phyloP scores from a whole-genome alignment of 805 yeast genomes.

The Scheffersomyces lignosus region DNA sequence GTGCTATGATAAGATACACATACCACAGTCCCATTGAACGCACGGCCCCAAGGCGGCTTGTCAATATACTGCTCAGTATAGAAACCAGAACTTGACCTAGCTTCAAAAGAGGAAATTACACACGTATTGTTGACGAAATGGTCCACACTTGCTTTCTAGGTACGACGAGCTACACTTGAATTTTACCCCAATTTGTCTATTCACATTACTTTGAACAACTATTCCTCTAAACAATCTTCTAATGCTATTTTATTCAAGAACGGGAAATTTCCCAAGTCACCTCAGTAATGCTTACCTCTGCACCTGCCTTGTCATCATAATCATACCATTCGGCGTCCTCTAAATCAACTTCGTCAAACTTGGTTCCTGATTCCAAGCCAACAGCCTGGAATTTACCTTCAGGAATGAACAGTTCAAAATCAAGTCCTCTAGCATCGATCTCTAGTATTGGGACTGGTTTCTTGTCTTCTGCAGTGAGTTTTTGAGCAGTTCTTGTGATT shows the following conservation, averaged over 20 bases:
- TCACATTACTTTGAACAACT: too few species aligned
- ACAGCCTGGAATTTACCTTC: slow-evolving; percentile 59
- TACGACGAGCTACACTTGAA: too few species aligned
- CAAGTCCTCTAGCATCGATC: slow-evolving; percentile 86
- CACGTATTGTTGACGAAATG: too few species aligned
- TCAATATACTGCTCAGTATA: too few species aligned
- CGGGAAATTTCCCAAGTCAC: slow-evolving; percentile 62
- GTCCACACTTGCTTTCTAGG: too few species aligned
- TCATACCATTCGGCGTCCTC: slow-evolving; percentile 91
- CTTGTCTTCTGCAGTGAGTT: slow-evolving; percentile 40
- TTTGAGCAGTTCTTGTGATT: slow-evolving; percentile 31
- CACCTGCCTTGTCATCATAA: slow-evolving; percentile 81
- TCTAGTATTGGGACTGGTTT: slow-evolving; percentile 53
- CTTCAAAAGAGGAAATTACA: too few species aligned
- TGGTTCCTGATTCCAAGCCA: slow-evolving; percentile 52
- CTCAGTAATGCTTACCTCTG: slow-evolving; percentile 80
- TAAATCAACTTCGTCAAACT: slow-evolving; percentile 65
- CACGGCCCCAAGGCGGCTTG: too few species aligned
- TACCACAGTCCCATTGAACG: too few species aligned
- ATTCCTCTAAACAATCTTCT: too few species aligned
- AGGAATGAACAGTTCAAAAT: slow-evolving; percentile 66
- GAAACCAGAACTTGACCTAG: too few species aligned
- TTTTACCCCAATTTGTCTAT: too few species aligned
- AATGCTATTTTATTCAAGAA: neutral
- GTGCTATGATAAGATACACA: too few species aligned